These are phyloP conservation scores for Eucalyptus marginata DNA, from an alignment of 345 rosid genomes.

Conservation along the genomic window DNA sequence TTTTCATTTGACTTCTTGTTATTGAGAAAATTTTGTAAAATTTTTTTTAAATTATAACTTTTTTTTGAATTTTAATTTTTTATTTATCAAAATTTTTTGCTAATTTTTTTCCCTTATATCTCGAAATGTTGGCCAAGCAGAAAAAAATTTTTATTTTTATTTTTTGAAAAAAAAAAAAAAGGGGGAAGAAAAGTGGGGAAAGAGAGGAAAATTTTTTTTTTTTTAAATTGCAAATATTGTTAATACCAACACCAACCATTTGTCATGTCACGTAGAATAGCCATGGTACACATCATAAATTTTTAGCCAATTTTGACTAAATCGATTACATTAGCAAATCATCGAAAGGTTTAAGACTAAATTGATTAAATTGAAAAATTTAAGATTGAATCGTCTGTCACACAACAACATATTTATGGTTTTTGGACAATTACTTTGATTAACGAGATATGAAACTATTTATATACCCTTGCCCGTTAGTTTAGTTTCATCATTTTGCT, in stretches of 20 bases:
- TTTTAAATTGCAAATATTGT: too few relatives aligned
- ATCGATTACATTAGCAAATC: neutral
- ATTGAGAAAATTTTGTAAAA: too few relatives aligned
- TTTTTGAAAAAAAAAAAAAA: too few relatives aligned
- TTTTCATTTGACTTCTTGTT: neutral
- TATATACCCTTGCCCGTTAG: neutral
- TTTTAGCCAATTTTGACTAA: neutral
- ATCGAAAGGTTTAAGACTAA: rapidly evolving
- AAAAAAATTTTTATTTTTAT: too few relatives aligned
- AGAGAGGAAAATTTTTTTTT: rapidly evolving
- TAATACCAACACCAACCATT: neutral
- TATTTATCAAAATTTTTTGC: too few relatives aligned
- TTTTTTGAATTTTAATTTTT: too few relatives aligned
- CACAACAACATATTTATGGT: neutral
- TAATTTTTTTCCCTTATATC: neutral
- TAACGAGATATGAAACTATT: neutral
- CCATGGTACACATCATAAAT: too few relatives aligned
- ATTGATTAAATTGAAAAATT: neutral
- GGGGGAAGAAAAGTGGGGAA: rapidly evolving
- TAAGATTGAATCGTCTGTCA: rapidly evolving
- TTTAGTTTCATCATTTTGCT: neutral
- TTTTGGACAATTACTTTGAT: neutral
- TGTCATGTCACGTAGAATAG: too few relatives aligned
- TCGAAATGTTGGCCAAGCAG: rapidly evolving
- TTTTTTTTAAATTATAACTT: too few relatives aligned